Evolutionary conservation across 148 eudicot genomes (phyloP).

Genomic region (Camellia granthamiana): DNA sequence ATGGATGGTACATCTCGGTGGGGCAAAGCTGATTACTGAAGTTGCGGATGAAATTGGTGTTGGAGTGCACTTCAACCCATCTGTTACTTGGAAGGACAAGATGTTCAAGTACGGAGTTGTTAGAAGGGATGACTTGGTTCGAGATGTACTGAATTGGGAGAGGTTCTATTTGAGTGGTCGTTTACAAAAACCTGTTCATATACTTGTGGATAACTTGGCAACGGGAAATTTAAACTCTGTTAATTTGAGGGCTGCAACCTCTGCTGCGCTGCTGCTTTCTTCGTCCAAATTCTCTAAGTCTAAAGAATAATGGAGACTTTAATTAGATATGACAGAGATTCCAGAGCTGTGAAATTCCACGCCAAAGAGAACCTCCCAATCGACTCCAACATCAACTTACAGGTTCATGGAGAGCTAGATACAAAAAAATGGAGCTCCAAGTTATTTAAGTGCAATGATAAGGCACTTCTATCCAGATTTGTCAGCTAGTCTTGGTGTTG

Average conservation of each 20-base stretch:
- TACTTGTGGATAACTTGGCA: conserved; percentile 68
- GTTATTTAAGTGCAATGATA: no score
- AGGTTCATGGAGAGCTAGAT: no score
- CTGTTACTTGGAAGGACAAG: conserved; percentile 65
- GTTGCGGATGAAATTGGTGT: conserved; percentile 78
- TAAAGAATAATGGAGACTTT: no score
- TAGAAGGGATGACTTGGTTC: conserved; percentile 69
- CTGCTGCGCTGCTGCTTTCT: conserved; percentile 80
- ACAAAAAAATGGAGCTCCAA: no score
- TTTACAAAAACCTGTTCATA: conserved; percentile 76
- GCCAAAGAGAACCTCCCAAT: no score
- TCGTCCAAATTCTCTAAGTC: conserved; percentile 76
- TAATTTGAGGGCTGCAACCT: conserved; percentile 78
- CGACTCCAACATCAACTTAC: no score
- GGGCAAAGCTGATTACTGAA: conserved; percentile 68
- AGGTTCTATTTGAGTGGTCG: conserved; percentile 87
- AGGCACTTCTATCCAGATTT: no score
- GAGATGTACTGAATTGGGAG: conserved; percentile 74
- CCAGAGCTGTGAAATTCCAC: no score
- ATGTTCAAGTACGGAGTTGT: conserved; percentile 88
- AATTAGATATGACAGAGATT: no score
- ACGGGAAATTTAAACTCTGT: conserved; percentile 47
- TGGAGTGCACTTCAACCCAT: conserved; percentile 94
- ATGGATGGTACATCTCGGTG: conserved; percentile 74
- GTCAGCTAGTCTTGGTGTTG: no score